phyloP scores from a whole-genome alignment of 2,329 filamentous ascomycete species.

The Aspergillus sergii region DNA sequence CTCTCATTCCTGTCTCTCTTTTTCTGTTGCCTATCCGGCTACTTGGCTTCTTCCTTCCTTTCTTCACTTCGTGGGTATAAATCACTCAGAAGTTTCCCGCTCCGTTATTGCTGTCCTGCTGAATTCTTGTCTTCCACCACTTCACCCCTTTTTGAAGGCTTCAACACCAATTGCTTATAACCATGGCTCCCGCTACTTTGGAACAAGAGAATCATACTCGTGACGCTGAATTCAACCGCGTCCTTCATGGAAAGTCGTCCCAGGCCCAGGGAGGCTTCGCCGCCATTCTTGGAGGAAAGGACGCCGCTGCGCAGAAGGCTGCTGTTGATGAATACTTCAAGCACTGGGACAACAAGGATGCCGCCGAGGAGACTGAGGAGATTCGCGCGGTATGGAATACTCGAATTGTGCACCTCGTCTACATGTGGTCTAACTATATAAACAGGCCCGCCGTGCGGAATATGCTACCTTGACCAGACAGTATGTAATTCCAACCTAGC shows the following conservation, averaged over 20 bases:
- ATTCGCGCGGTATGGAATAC: constrained; percentile 67
- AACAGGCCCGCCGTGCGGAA: constrained; percentile 75
- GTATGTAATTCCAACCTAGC: constrained; percentile 55
- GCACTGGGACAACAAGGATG: constrained; percentile 88
- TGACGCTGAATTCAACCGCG: constrained; percentile 90
- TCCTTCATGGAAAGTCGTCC: constrained; percentile 76
- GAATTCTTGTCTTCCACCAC: constrained; percentile 10
- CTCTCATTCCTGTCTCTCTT: constrained; percentile 7
- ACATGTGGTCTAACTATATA: neutral
- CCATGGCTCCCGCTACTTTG: constrained; percentile 61
- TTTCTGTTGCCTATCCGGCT: constrained; percentile 6
- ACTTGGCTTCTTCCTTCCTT: neutral
- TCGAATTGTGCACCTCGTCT: neutral
- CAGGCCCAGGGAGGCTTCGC: constrained; percentile 71
- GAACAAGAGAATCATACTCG: constrained; percentile 81
- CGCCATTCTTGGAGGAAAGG: constrained; percentile 82
- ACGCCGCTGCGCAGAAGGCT: constrained; percentile 73
- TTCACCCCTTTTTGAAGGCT: constrained; percentile 21
- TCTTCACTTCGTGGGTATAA: neutral
- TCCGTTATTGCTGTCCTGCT: neutral
- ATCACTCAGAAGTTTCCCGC: neutral
- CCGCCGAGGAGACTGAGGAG: constrained; percentile 77
- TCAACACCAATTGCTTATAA: constrained; percentile 23
- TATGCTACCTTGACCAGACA: constrained; percentile 93
- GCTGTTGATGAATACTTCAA: constrained; percentile 93